A percentile compares a stretch with the other conserved stretches of the same genome.
Conservation (phyloP, 2,329 filamentous ascomycete species). For the Thyridium curvatum region DNA sequence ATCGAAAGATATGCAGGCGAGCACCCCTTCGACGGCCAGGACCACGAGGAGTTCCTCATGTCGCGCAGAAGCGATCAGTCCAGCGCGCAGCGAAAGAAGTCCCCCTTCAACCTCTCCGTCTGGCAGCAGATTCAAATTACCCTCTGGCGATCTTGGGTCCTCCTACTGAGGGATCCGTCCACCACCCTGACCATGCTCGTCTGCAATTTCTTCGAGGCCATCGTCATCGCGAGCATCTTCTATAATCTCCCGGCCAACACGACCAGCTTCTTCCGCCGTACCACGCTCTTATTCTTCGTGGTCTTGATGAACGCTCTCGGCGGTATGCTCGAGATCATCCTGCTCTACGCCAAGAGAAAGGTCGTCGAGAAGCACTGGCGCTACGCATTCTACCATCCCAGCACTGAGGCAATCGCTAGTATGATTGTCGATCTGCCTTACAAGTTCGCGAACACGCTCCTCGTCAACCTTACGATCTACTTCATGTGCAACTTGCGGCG, state of each 20-base stretch:
- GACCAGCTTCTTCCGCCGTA: constrained; percentile 52
- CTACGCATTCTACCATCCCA: constrained; percentile 12
- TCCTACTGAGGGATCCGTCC: constrained; percentile 31
- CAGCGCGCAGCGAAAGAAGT: constrained; percentile 46
- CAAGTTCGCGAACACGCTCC: constrained; percentile 10
- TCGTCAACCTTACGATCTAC: constrained; percentile 34
- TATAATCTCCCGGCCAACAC: constrained; percentile 36
- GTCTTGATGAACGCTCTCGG: constrained; percentile 58
- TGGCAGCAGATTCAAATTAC: constrained; percentile 37
- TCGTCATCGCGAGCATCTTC: constrained; percentile 31
- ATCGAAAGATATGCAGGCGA: constrained; percentile 48
- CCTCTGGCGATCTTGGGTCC: constrained; percentile 30
- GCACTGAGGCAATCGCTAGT: constrained; percentile 16
- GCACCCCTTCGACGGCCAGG: constrained; percentile 48
- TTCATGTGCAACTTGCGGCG: constrained; percentile 34
- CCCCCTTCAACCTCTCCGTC: constrained; percentile 41
- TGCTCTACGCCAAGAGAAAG: constrained; percentile 11
- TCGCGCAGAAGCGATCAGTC: constrained; percentile 49
- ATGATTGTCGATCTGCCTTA: constrained; percentile 35
- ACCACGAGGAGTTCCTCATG: constrained; percentile 50
- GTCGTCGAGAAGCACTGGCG: constrained; percentile 14
- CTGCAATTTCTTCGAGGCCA: constrained; percentile 7
- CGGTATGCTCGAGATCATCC: constrained; percentile 42
- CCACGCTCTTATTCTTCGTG: constrained; percentile 59
- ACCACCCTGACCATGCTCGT: constrained; percentile 30